These are phyloP conservation scores for Trichoderma semiorbis DNA, from an alignment of 2,329 filamentous ascomycete species.

Conservation along the genomic window DNA sequence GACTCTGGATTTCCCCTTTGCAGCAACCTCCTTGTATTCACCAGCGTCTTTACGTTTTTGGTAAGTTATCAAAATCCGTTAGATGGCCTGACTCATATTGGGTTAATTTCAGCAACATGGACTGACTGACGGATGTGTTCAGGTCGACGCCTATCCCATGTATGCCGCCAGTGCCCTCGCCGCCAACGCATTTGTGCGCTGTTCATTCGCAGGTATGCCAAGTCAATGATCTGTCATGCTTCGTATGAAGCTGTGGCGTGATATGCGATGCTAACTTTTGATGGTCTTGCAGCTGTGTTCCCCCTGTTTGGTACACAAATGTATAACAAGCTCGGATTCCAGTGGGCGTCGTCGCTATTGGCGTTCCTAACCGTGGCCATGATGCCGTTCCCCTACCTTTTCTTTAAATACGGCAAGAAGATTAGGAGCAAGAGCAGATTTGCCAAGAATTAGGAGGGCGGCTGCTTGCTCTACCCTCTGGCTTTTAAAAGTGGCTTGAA, in stretches of 20 bases:
- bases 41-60: constrained; percentile 83
- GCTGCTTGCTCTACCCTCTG: neutral
- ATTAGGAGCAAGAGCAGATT: constrained; percentile 55
- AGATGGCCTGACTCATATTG: neutral
- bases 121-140: constrained; percentile 4
- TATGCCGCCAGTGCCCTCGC: constrained; percentile 77
- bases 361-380: constrained; percentile 60
- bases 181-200: constrained; percentile 77
- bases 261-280: constrained; percentile 20
- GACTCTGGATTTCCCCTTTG: constrained; percentile 26
- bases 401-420: constrained; percentile 58
- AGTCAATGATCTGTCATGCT: neutral
- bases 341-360: constrained; percentile 64
- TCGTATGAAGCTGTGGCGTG: neutral
- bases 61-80: constrained; percentile 44
- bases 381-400: constrained; percentile 62
- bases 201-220: constrained; percentile 63
- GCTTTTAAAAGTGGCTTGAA: neutral
- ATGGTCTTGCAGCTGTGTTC: constrained; percentile 54
- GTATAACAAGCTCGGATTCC: constrained; percentile 66
- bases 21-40: constrained; percentile 74
- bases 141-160: constrained; percentile 71
- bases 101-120: neutral
- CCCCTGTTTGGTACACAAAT: constrained; percentile 72
- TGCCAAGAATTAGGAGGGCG: constrained; percentile 35